Percentiles rank a stretch among this genome's conserved stretches.
Evolutionary conservation across 352 stramenopile species (phyloP).

Genomic region (Globisporangium acanthophoron): DNA sequence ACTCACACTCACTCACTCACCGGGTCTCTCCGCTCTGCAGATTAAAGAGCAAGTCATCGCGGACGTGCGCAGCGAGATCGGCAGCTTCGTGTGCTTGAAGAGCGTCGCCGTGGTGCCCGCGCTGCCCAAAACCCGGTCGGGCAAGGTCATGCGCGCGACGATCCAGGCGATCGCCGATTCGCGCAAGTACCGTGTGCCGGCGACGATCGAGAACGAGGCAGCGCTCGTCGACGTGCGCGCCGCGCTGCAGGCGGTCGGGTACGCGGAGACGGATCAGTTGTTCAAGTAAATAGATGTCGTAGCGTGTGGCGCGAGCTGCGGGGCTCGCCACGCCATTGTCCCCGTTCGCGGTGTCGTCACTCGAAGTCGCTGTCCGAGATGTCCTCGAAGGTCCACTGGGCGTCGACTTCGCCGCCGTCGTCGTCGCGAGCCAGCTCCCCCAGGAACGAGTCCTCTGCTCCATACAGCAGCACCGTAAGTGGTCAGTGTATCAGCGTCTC

Average conservation of each 20-base stretch:
- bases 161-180: slow-evolving; percentile 37
- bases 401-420: slow-evolving; percentile 8
- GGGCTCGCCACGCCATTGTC: not conserved
- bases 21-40: not conserved
- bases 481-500: not conserved
- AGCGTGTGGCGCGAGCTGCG: not conserved
- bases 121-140: slow-evolving; percentile 26
- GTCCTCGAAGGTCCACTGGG: slow-evolving; percentile 49
- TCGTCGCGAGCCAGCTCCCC: slow-evolving; percentile 11
- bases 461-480: not conserved
- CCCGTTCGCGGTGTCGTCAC: slow-evolving; percentile 1
- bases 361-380: slow-evolving; percentile 71
- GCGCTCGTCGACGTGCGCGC: slow-evolving; percentile 22
- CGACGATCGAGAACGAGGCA: slow-evolving; percentile 38
- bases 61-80: slow-evolving; percentile 20
- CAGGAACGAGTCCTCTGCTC: slow-evolving; percentile 25
- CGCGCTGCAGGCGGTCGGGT: slow-evolving; percentile 27
- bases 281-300: slow-evolving; percentile 14
- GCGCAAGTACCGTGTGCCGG: slow-evolving; percentile 26
- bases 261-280: slow-evolving; percentile 19
- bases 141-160: slow-evolving; percentile 30
- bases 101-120: slow-evolving; percentile 19
- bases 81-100: slow-evolving; percentile 29
- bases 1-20: not conserved
- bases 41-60: slow-evolving; percentile 20